phyloP scores from a whole-genome alignment of 768 basidiomycete genomes.

The Pleurotus citrinopileatus region DNA sequence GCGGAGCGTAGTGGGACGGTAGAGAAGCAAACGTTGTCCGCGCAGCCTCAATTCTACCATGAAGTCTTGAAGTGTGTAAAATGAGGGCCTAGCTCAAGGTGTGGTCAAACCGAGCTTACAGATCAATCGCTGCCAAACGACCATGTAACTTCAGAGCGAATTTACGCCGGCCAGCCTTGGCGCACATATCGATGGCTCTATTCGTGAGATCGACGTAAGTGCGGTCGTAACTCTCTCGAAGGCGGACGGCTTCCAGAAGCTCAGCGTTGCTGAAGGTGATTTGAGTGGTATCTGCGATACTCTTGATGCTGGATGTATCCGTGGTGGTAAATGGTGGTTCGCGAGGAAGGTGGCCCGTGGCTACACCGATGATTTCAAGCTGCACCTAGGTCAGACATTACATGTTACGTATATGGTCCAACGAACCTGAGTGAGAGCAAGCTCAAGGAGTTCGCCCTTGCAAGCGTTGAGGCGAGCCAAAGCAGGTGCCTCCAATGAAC shows the following conservation, averaged over 20 bases:
- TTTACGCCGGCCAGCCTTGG: conserved; percentile 78
- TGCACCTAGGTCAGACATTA: conserved; percentile 25
- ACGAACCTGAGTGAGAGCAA: conserved; percentile 84
- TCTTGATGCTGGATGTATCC: neutral
- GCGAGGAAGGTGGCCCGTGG: conserved; percentile 65
- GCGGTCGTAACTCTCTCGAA: conserved; percentile 67
- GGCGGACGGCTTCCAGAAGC: conserved; percentile 53
- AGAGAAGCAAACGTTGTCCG: conserved; percentile 72
- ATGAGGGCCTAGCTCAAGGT: neutral
- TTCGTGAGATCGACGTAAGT: conserved; percentile 75
- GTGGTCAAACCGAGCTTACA: conserved; percentile 67
- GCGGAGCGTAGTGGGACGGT: conserved; percentile 83
- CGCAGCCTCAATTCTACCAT: conserved; percentile 59
- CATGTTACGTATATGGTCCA: neutral
- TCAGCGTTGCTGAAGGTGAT: conserved; percentile 55
- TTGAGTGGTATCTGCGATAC: conserved; percentile 21
- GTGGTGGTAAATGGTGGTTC: conserved; percentile 70
- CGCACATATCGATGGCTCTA: conserved; percentile 82
- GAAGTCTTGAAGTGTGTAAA: conserved; percentile 46
- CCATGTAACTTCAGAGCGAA: conserved; percentile 86
- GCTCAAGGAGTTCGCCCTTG: conserved; percentile 86
- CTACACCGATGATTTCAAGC: conserved; percentile 86
- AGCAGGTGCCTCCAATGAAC: conserved; percentile 44
- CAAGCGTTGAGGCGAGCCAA: conserved; percentile 62
- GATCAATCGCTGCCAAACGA: conserved; percentile 82